Conservation (phyloP, 768 basidiomycete genomes). For the Phaeolepiota aurea region DNA sequence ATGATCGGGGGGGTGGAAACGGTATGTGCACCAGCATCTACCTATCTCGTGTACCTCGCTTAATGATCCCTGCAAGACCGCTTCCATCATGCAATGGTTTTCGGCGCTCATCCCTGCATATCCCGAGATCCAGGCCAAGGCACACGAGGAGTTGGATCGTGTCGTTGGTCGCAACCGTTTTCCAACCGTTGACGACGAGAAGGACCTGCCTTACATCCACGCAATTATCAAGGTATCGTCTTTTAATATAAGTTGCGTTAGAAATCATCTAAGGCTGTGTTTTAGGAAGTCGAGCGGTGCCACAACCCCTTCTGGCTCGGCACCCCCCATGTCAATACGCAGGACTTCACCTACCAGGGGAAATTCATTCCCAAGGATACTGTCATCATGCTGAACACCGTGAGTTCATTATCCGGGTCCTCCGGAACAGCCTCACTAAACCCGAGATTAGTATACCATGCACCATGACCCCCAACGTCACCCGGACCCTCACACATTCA, state of each 20-base stretch:
- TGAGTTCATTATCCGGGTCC: conserved; percentile 8
- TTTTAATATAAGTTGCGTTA: conserved; percentile 1
- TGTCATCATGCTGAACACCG: conserved; percentile 29
- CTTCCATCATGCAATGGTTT: conserved; percentile 30
- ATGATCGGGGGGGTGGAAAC: conserved; percentile 40
- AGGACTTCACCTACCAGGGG: conserved; percentile 32
- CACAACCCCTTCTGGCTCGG: conserved; percentile 30
- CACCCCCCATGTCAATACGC: conserved; percentile 27
- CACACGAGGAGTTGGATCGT: conserved; percentile 21
- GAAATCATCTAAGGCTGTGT: conserved; percentile 7
- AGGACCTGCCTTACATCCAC: conserved; percentile 25
- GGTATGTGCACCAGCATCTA: conserved; percentile 10
- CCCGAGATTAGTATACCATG: conserved; percentile 21
- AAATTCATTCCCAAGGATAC: conserved; percentile 31
- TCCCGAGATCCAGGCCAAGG: conserved; percentile 17
- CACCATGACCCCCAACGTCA: conserved; percentile 27
- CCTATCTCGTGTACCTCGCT: not conserved
- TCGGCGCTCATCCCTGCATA: conserved; percentile 24
- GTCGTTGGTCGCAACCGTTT: conserved; percentile 21
- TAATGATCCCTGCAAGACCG: conserved; percentile 16
- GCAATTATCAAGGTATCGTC: conserved; percentile 21
- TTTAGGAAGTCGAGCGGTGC: conserved; percentile 25
- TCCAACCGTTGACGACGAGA: conserved; percentile 21
- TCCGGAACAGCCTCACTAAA: conserved; percentile 1
- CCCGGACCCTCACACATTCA: conserved; percentile 28